These are phyloP conservation scores for Bothriochloa decipiens DNA, from an alignment of 176 grass and related monocot species.

Conservation along the genomic window DNA sequence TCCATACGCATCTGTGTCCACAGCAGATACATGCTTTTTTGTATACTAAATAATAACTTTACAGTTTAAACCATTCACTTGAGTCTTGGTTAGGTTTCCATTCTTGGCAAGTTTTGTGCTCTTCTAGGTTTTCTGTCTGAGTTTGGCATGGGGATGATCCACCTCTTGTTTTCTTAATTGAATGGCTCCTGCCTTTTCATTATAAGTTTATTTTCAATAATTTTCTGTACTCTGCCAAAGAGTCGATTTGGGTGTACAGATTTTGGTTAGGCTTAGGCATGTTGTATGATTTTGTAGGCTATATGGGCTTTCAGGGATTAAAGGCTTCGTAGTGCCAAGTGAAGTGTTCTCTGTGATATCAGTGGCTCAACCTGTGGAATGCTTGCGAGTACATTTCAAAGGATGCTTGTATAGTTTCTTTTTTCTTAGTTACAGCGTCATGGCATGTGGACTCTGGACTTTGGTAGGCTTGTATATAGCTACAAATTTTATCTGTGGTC, in stretches of 20 bases:
- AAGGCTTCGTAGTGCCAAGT: neutral
- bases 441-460: neutral
- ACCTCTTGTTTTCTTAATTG: neutral
- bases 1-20: neutral
- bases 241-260: neutral
- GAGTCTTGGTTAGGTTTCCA: neutral
- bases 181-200: neutral
- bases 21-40: neutral
- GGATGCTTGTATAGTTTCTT: conserved; percentile 1
- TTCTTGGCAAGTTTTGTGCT: neutral
- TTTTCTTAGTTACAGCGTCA: neutral
- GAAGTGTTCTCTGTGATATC: neutral
- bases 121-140: neutral
- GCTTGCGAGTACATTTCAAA: neutral
- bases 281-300: neutral
- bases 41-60: neutral
- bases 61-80: neutral
- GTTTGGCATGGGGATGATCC: neutral
- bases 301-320: neutral
- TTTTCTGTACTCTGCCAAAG: conserved; percentile 3
- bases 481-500: neutral
- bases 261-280: neutral
- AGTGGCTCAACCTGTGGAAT: neutral
- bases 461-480: neutral
- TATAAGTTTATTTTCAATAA: neutral